Percentiles rank a stretch among this genome's conserved stretches.
These are phyloP conservation scores for Schrenkiella parvula DNA, from an alignment of 345 rosid species.

Conservation along the genomic window DNA sequence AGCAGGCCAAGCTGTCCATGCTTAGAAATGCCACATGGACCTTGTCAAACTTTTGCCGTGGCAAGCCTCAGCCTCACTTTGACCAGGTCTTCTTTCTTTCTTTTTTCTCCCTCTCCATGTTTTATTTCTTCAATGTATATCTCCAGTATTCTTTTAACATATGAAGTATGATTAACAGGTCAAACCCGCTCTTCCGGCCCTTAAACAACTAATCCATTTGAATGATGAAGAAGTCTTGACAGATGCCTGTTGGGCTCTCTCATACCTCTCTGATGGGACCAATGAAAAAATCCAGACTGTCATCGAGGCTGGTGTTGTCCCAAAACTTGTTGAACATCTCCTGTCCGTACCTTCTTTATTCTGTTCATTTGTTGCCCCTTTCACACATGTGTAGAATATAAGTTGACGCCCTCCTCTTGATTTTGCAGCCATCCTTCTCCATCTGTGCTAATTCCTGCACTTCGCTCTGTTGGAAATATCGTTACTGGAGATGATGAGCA, in stretches of 20 bases:
- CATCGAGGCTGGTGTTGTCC: conserved; percentile 72
- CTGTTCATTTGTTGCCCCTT: not conserved
- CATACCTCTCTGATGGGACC: conserved; percentile 91
- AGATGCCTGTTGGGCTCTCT: conserved; percentile 98
- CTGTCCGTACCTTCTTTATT: conserved; percentile 42
- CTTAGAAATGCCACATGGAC: conserved; percentile 99
- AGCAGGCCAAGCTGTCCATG: conserved; percentile 90
- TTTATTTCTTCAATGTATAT: not conserved
- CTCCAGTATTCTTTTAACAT: not conserved
- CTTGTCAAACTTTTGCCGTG: conserved; percentile 87
- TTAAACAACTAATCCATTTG: conserved; percentile 63
- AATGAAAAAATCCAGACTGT: conserved; percentile 92
- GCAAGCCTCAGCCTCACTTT: conserved; percentile 91
- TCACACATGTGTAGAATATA: not conserved
- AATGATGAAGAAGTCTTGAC: conserved; percentile 92
- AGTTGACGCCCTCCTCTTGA: not conserved
- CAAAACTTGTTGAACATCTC: conserved; percentile 70
- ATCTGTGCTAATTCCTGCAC: conserved; percentile 88
- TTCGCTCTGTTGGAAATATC: conserved; percentile 85
- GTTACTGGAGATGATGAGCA: conserved; percentile 91
- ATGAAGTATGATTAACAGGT: conserved; percentile 44
- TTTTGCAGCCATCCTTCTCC: conserved; percentile 70
- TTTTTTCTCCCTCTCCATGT: not conserved
- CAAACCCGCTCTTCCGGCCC: conserved; percentile 76
- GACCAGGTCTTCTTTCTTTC: conserved; percentile 54